Percentiles rank a stretch among this genome's conserved stretches.
phyloP scores from a whole-genome alignment of 306 rosid species.

The Dicorynia guianensis region DNA sequence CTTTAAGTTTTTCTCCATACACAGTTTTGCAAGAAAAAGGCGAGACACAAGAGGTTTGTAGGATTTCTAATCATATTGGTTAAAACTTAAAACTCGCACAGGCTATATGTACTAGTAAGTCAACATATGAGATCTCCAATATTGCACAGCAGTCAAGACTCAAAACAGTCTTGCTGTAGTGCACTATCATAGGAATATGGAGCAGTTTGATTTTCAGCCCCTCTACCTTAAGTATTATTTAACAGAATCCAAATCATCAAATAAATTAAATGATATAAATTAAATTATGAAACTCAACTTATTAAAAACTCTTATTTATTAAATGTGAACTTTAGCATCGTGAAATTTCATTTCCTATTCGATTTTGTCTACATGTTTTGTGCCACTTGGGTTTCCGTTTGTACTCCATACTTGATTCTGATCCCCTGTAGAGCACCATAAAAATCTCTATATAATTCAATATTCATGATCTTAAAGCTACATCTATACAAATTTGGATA shows the following conservation, averaged over 20 bases:
- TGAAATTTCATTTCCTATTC: too few species aligned
- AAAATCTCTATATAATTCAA: neutral
- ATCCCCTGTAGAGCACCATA: neutral
- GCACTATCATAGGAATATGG: neutral
- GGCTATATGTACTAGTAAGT: neutral
- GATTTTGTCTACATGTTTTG: neutral
- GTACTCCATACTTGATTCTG: conserved; percentile 4
- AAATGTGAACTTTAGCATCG: too few species aligned
- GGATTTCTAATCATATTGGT: conserved; percentile 44
- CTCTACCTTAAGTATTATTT: too few species aligned
- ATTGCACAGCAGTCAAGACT: neutral
- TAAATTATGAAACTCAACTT: too few species aligned
- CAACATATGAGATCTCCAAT: too few species aligned
- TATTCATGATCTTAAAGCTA: neutral
- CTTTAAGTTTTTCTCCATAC: conserved; percentile 24
- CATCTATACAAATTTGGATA: neutral
- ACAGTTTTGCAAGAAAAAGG: conserved; percentile 42
- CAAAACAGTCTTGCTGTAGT: neutral
- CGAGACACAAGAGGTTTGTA: conserved; percentile 39
- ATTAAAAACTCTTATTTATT: too few species aligned
- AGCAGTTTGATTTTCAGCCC: neutral
- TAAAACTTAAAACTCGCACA: neutral
- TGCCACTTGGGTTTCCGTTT: conserved; percentile 1
- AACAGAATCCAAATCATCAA: too few species aligned
- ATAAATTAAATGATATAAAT: too few species aligned